phyloP scores from a whole-genome alignment of 2,329 filamentous ascomycete species.

The Paradendryphiella salina region DNA sequence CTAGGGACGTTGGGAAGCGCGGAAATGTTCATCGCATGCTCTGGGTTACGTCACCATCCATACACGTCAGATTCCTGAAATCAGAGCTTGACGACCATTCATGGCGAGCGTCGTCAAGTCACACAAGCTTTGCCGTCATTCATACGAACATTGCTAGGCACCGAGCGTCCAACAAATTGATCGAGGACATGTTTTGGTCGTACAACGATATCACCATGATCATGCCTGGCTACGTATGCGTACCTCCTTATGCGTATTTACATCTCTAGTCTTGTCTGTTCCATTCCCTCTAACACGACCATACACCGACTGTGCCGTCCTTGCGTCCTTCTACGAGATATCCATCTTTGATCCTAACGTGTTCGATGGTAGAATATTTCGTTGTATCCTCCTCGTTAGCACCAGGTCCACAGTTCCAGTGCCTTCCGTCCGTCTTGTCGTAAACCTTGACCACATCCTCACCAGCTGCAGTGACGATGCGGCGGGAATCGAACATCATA shows the following conservation, averaged over 20 bases:
- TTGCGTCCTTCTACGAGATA: constrained; percentile 89
- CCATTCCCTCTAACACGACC: constrained; percentile 54
- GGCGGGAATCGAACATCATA: constrained; percentile 94
- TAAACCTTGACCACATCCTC: constrained; percentile 97
- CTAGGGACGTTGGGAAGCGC: constrained; percentile 4
- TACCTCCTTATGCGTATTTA: constrained; percentile 16
- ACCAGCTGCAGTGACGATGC: constrained; percentile 86
- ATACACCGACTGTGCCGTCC: constrained; percentile 87
- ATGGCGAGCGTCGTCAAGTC: no score
- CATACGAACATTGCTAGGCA: not conserved
- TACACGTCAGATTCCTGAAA: not conserved
- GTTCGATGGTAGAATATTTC: constrained; percentile 65
- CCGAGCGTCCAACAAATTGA: not conserved
- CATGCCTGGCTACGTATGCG: constrained; percentile 19
- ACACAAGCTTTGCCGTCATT: not conserved
- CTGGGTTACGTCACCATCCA: constrained; percentile 24
- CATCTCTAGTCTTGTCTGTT: constrained; percentile 1
- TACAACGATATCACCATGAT: constrained; percentile 18
- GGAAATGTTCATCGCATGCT: constrained; percentile 24
- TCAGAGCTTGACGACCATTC: not conserved
- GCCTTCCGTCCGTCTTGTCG: constrained; percentile 91
- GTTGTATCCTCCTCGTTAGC: constrained; percentile 68
- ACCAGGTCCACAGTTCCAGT: constrained; percentile 95
- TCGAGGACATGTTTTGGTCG: not conserved
- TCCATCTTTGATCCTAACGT: constrained; percentile 87